Base-by-base conservation (phyloP, 1,284 basidiomycete genomes). In the Moniliella sp. region DNA sequence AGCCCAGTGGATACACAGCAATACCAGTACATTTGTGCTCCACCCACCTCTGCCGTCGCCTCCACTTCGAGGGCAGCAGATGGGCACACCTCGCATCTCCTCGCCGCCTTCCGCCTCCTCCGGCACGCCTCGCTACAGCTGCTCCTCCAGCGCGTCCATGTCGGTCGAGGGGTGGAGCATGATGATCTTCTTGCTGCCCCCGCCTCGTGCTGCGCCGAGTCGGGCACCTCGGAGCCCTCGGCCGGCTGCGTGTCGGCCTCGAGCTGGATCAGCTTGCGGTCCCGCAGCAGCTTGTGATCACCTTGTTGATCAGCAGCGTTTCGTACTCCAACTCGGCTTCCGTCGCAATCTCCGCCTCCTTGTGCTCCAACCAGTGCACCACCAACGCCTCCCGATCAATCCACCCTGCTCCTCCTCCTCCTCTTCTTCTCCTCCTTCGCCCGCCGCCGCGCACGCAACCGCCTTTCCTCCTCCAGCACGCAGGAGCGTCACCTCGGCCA, bases 271-370 rank as follows among this genome's bases (percentile, higher is more conserved):
- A 62, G 39, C 34, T 50, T 52, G 23, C 47, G 47, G 23, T 61
- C 86, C 72, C 84, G 88, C 41, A 88, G 77, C 35, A 99, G 65
- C 62, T 81, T 84, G 46, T 67, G 72, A 97, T 61, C 50, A 91
- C 76, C 65, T 94, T 97, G 28, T 70, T 73, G 42, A 94, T 74
- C 36, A 97, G 66, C 59, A 81, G 78, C 48, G 75, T 77, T 65
- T 97, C 81, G 45, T 78, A 75, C 48, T 93, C 82, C n/a, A 91
- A 65, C 54, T 88, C 77, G 34, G 86, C 82, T 10, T 83, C 69
- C 30, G 76, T 74, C 41, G 78, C 72, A 29, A 94, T 67, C 43
- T 81, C 75, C 15, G 68, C 66, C 62, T 93, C 86, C 28, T 31
- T 27, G 21, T 73, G 65, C 65, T 97, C 84, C 32, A 97, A 69